Percentiles rank a stretch among this genome's conserved stretches.
phyloP scores from a whole-genome alignment of 805 yeast genomes.

The Wickerhamiella brachini region DNA sequence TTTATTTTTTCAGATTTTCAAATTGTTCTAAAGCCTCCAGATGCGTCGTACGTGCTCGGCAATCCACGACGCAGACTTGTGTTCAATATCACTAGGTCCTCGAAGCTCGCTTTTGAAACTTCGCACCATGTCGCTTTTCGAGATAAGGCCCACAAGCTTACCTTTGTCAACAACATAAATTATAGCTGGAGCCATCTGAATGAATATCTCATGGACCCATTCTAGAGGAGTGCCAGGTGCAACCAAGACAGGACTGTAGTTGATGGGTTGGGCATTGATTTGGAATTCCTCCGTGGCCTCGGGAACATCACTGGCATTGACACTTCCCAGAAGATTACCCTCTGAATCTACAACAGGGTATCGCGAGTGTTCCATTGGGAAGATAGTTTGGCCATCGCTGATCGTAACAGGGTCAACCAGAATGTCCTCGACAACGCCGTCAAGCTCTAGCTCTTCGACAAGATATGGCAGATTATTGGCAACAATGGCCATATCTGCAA shows the following conservation, averaged over 20 bases:
- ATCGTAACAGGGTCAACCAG: slow-evolving; percentile 36
- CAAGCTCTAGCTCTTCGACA: slow-evolving; percentile 53
- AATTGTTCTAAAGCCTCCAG: not conserved
- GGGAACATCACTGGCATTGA: not conserved
- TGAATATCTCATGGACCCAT: slow-evolving; percentile 51
- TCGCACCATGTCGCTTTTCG: slow-evolving; percentile 69
- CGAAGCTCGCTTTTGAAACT: slow-evolving; percentile 21
- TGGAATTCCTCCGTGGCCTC: not conserved
- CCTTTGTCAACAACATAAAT: slow-evolving; percentile 56
- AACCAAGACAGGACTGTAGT: slow-evolving; percentile 47
- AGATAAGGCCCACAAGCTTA: slow-evolving; percentile 51
- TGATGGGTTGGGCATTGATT: slow-evolving; percentile 8
- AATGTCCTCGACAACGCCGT: slow-evolving; percentile 38
- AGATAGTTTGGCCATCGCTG: slow-evolving; percentile 14
- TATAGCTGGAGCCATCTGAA: slow-evolving; percentile 65
- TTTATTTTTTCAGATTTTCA: not conserved
- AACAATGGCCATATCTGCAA: slow-evolving; percentile 87
- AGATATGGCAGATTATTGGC: slow-evolving; percentile 81
- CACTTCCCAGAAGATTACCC: slow-evolving; percentile 23
- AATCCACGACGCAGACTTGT: not conserved
- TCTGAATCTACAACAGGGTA: slow-evolving; percentile 28
- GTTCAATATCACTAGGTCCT: not conserved
- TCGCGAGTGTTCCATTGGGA: slow-evolving; percentile 17
- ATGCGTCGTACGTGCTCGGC: not conserved
- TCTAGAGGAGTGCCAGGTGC: slow-evolving; percentile 42